Percentiles rank a stretch among this genome's conserved stretches.
Conservation (phyloP, 352 stramenopile species). For the Phytopythium vexans region DNA sequence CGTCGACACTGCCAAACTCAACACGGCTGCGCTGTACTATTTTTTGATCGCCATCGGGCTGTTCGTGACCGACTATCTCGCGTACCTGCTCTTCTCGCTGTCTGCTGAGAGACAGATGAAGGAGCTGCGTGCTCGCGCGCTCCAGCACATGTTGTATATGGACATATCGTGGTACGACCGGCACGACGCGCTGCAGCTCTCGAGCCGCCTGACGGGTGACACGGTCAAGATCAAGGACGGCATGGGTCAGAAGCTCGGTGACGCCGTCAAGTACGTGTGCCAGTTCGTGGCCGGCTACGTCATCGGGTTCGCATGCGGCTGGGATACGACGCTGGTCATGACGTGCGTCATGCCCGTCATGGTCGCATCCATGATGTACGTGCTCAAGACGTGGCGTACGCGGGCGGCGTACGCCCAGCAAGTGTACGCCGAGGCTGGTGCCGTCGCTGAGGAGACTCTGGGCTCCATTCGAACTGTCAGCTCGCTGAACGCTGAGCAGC, state of each 20-base stretch:
- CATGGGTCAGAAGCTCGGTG: slow-evolving; percentile 51
- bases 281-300: slow-evolving; percentile 41
- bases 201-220: slow-evolving; percentile 37
- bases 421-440: slow-evolving; percentile 47
- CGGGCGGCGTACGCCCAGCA: too few relatives aligned
- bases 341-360: slow-evolving; percentile 41
- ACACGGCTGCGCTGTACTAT: slow-evolving; percentile 30
- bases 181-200: slow-evolving; percentile 38
- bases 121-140: slow-evolving; percentile 24
- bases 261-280: slow-evolving; percentile 25
- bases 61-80: slow-evolving; percentile 31
- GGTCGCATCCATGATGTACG: slow-evolving; percentile 23
- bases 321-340: slow-evolving; percentile 49
- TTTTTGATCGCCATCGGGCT: slow-evolving; percentile 27
- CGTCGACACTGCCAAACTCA: slow-evolving; percentile 21
- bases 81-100: slow-evolving; percentile 26
- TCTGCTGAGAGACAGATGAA: slow-evolving; percentile 45
- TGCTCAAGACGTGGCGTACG: too few relatives aligned
- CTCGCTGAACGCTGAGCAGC: too few relatives aligned
- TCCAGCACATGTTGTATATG: slow-evolving; percentile 47
- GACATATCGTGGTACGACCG: slow-evolving; percentile 53
- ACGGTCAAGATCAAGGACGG: slow-evolving; percentile 58
- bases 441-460: too few relatives aligned
- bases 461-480: too few relatives aligned
- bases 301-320: slow-evolving; percentile 45